Evolutionary conservation across 495 filamentous ascomycete genomes (phyloP).

Genomic region (Pseudomonodictys pantanalensis): DNA sequence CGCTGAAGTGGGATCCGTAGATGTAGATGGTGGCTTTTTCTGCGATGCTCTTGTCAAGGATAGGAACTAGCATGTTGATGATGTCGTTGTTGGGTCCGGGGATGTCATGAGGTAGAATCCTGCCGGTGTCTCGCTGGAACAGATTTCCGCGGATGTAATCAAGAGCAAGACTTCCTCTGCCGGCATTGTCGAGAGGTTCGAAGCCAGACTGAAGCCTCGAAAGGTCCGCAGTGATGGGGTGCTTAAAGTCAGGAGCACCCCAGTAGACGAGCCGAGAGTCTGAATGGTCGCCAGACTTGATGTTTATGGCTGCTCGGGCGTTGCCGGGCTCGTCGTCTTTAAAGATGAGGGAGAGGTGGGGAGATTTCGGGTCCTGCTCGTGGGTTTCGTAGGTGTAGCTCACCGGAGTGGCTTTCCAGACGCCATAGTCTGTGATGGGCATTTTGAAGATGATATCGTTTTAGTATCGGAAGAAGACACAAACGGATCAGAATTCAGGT

Average conservation of each 20-base stretch:
- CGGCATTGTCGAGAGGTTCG: not conserved
- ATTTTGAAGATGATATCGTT: not conserved
- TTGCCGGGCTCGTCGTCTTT: not conserved
- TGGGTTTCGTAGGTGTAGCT: not conserved
- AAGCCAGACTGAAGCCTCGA: not conserved
- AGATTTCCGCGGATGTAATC: not conserved
- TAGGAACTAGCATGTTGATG: not conserved
- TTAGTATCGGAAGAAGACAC: too few relatives aligned
- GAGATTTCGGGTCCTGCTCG: not conserved
- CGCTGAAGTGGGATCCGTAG: conserved; percentile 1
- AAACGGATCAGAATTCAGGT: too few relatives aligned
- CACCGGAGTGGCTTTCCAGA: conserved; percentile 1
- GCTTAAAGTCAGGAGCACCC: not conserved
- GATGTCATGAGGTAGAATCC: not conserved
- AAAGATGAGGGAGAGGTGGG: not conserved
- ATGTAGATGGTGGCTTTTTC: not conserved
- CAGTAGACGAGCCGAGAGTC: not conserved
- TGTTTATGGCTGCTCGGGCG: not conserved
- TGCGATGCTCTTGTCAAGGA: not conserved
- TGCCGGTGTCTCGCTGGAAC: not conserved
- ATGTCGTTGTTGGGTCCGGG: not conserved
- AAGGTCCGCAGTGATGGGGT: too few relatives aligned
- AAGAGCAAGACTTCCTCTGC: not conserved
- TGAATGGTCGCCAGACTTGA: not conserved
- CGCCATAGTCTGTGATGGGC: not conserved